These are phyloP conservation scores for Exophiala calicioides DNA, from an alignment of 2,329 filamentous ascomycete genomes.

Conservation along the genomic window DNA sequence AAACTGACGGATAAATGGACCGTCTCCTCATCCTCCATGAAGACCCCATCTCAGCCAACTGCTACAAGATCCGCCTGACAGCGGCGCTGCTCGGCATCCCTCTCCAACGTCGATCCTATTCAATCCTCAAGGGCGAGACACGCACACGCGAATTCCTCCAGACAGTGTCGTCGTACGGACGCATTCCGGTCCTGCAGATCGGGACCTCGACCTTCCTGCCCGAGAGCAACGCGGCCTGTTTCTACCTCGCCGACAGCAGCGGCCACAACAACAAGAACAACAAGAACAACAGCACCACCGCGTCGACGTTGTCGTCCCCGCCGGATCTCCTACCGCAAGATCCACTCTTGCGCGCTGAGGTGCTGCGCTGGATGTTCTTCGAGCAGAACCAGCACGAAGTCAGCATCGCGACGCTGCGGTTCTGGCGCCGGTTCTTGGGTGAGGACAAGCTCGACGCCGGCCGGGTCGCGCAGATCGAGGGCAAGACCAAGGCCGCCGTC, in stretches of 20 bases:
- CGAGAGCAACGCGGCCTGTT: conserved; percentile 17
- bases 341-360: conserved; percentile 7
- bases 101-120: conserved; percentile 8
- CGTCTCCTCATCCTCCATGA: conserved; percentile 9
- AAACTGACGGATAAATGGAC: neutral
- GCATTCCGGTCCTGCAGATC: conserved; percentile 16
- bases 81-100: conserved; percentile 13
- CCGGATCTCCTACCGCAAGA: conserved; percentile 5
- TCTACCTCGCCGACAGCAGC: conserved; percentile 11
- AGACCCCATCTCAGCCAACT: conserved; percentile 17
- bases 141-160: conserved; percentile 9
- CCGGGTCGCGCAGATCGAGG: conserved; percentile 42
- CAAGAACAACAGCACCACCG: too few relatives aligned
- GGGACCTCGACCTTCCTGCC: conserved; percentile 8
- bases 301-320: neutral
- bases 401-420: conserved; percentile 15
- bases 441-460: conserved; percentile 44
- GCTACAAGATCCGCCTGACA: conserved; percentile 17
- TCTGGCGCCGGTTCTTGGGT: conserved; percentile 38
- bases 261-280: neutral
- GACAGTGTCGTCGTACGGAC: conserved; percentile 9
- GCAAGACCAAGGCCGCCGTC: conserved; percentile 1
- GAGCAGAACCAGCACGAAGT: conserved; percentile 21
- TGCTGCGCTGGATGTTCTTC: conserved; percentile 20
- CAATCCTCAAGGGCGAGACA: conserved; percentile 14